phyloP scores from a whole-genome alignment of 768 basidiomycete genomes.

The Porpolomopsis calyptriformis region DNA sequence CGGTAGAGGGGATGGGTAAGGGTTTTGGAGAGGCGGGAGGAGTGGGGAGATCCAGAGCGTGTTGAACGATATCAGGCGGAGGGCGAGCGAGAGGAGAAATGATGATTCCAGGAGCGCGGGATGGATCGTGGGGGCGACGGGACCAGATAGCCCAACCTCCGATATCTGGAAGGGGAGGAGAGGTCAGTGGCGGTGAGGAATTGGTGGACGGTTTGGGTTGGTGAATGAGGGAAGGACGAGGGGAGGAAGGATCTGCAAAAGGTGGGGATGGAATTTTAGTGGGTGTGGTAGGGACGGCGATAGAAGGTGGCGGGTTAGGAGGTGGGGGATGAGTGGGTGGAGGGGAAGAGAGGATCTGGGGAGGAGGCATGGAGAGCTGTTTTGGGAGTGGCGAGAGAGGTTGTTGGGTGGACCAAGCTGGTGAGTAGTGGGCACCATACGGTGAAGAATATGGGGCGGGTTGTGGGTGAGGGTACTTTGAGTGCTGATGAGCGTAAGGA shows the following conservation, averaged over 20 bases:
- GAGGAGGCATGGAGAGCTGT: constrained; percentile 44
- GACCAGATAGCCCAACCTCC: constrained; percentile 61
- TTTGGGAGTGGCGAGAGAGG: constrained; percentile 52
- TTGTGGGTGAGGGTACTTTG: constrained; percentile 22
- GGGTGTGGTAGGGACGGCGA: neutral
- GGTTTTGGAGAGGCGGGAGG: constrained; percentile 35
- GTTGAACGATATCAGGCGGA: constrained; percentile 44
- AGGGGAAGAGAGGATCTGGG: constrained; percentile 14
- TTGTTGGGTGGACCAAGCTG: constrained; percentile 37
- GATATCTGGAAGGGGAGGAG: constrained; percentile 4
- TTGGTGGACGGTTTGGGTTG: neutral
- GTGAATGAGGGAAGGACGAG: constrained; percentile 4
- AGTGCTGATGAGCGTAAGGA: constrained; percentile 14
- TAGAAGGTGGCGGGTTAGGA: constrained; percentile 1
- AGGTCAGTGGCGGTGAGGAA: neutral
- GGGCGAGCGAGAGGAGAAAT: constrained; percentile 57
- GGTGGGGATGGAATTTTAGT: neutral
- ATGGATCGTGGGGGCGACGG: constrained; percentile 54
- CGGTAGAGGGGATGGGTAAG: constrained; percentile 9
- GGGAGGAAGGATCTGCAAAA: constrained; percentile 7
- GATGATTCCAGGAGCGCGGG: constrained; percentile 57
- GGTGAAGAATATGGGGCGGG: constrained; percentile 28
- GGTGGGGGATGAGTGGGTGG: constrained; percentile 1
- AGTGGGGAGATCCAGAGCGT: constrained; percentile 42
- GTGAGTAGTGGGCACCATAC: constrained; percentile 21